Evolutionary conservation across 352 stramenopile genomes (phyloP), one percentile per base, ranked within the genome.

Genomic region (Aphanomyces euteiches): DNA sequence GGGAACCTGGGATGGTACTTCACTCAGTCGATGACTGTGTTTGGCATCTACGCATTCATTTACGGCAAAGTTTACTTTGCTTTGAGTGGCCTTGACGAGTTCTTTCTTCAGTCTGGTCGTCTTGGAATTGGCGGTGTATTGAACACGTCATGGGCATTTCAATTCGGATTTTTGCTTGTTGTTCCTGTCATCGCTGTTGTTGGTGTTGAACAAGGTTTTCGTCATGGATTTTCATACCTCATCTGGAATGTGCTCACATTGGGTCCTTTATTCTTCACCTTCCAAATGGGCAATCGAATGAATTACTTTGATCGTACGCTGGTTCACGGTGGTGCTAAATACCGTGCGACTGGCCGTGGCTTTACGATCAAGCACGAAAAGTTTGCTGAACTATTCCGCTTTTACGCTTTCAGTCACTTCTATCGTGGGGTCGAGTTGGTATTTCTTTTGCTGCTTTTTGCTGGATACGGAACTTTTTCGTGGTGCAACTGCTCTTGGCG

Each of bases 231-330:
- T 65, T 96, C 83, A 6, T 94, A 93, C 70, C 82, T 98, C 63
- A 73, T 98, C 36, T 96, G 97, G 83, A 97, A 99, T 72, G 95
- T 98, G 69, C 78, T 98, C 41, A 99, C 96, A 48, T 92, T 98
- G n/a, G 97, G 96, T 54, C 97, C 97, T n/a, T 82, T 99, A 41
- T 98, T 99, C 81, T 99, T 99, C 75, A 98, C 98, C 73, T 99
- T 99, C 83, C 96, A 99, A 76, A 99, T 99, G 82, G 96, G 98
- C 67, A 99, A 96, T 15, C 96, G 97, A 77, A 97, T 97, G 75
- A 91, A 98, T 78, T 99, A 99, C 84, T 99, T 99, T 78, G 92
- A 97, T 54, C 96, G 98, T 69, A 99, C 96, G 19, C 86, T 99
- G 74, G 86, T 99, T 48, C 96, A 98, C 69, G 97, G 97, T 69